phyloP scores from a whole-genome alignment of 2,329 filamentous ascomycete genomes.

The Colletotrichum siamense region DNA sequence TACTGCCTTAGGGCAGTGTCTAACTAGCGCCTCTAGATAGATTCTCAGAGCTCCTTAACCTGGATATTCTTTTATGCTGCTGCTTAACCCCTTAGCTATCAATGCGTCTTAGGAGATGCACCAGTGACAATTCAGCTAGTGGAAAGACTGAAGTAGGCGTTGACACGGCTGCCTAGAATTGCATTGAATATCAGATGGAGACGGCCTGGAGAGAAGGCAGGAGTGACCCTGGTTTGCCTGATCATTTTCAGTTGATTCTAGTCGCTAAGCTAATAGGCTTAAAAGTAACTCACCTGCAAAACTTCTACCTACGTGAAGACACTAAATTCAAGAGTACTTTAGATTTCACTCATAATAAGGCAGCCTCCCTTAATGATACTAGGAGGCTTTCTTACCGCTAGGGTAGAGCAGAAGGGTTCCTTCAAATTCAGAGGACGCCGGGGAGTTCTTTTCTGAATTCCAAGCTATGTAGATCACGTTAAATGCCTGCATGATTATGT shows the following conservation, averaged over 20 bases:
- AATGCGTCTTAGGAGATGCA: background rate
- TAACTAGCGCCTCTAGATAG: background rate
- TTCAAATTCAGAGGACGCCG: too few species aligned
- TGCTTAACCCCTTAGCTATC: background rate
- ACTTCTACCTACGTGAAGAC: background rate
- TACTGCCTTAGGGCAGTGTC: background rate
- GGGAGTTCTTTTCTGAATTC: too few species aligned
- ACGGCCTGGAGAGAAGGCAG: background rate
- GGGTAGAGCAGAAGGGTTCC: too few species aligned
- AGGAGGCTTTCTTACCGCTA: too few species aligned
- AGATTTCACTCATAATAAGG: too few species aligned
- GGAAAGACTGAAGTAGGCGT: background rate
- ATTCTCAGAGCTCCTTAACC: background rate
- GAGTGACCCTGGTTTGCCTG: background rate
- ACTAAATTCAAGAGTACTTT: too few species aligned
- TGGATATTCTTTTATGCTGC: background rate
- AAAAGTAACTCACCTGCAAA: background rate
- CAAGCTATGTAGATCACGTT: background rate
- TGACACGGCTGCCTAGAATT: background rate
- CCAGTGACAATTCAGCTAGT: fast-evolving
- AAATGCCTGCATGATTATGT: background rate
- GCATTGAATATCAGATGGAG: background rate
- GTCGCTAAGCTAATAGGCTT: background rate
- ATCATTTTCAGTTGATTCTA: background rate
- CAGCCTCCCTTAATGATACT: too few species aligned